Percentiles rank a stretch among this genome's conserved stretches.
Evolutionary conservation across 805 yeast genomes (phyloP).

Genomic region (Schwanniomyces occidentalis): DNA sequence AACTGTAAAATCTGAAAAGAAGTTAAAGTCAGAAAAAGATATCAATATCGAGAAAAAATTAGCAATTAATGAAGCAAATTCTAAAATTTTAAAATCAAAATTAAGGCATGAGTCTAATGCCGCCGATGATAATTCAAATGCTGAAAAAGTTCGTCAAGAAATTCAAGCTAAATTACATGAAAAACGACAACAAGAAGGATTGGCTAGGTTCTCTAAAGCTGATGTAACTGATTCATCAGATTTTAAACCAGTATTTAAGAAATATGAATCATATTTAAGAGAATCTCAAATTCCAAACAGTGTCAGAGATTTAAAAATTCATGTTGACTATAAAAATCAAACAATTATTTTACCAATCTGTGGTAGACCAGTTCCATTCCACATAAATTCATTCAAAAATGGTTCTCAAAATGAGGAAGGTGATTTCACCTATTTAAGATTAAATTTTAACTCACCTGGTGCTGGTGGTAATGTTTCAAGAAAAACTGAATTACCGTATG

Average conservation of each 20-base stretch:
- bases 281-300: constrained; percentile 87
- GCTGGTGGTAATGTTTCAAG: constrained; percentile 67
- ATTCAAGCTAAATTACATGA: constrained; percentile 83
- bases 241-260: constrained; percentile 74
- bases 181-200: constrained; percentile 83
- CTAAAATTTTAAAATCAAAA: constrained; percentile 76
- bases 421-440: constrained; percentile 84
- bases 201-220: constrained; percentile 76
- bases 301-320: constrained; percentile 81
- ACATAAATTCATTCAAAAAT: constrained; percentile 88
- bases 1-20: constrained; percentile 20
- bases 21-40: constrained; percentile 42
- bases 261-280: constrained; percentile 90
- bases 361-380: constrained; percentile 98
- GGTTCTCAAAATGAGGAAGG: constrained; percentile 97
- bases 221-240: constrained; percentile 68
- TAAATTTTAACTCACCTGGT: constrained; percentile 94
- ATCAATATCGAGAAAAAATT: constrained; percentile 28
- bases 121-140: constrained; percentile 62
- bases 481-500: constrained; percentile 85
- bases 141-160: constrained; percentile 77
- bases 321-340: constrained; percentile 84
- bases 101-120: constrained; percentile 73
- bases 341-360: constrained; percentile 87
- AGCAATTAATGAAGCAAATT: constrained; percentile 38